phyloP scores from a whole-genome alignment of 441 rosid genomes.

The Mallotus repandus region DNA sequence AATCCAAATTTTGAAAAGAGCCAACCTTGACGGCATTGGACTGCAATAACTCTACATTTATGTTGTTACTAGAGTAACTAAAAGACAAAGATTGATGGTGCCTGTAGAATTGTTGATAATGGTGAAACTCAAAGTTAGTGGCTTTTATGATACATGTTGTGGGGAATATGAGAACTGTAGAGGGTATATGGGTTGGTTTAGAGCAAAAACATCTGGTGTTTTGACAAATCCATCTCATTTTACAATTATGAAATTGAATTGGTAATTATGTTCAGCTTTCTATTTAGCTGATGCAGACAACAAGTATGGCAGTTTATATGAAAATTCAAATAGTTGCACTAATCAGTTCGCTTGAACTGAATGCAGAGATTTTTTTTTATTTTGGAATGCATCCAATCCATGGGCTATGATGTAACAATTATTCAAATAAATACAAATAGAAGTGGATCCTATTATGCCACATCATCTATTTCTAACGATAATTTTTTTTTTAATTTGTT shows the following conservation, averaged over 20 bases:
- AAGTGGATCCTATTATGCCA: no score
- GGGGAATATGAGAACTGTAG: neutral
- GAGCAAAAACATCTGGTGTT: neutral
- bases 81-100: neutral
- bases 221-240: constrained; percentile 18
- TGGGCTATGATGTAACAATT: no score
- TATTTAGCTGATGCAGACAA: neutral
- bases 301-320: neutral
- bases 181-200: neutral
- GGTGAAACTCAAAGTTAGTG: neutral
- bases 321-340: no score
- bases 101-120: constrained; percentile 4
- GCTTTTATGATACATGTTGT: neutral
- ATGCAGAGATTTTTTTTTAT: no score
- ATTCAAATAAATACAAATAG: no score
- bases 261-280: neutral
- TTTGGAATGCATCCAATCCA: no score
- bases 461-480: no score
- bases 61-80: neutral
- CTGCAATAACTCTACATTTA: constrained; percentile 25
- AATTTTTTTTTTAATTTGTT: no score
- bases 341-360: no score
- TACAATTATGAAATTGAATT: neutral
- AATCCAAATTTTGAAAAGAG: constrained; percentile 22
- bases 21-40: constrained; percentile 37